Conservation (phyloP, 805 yeast species). For the Suhomyces prunicola region DNA sequence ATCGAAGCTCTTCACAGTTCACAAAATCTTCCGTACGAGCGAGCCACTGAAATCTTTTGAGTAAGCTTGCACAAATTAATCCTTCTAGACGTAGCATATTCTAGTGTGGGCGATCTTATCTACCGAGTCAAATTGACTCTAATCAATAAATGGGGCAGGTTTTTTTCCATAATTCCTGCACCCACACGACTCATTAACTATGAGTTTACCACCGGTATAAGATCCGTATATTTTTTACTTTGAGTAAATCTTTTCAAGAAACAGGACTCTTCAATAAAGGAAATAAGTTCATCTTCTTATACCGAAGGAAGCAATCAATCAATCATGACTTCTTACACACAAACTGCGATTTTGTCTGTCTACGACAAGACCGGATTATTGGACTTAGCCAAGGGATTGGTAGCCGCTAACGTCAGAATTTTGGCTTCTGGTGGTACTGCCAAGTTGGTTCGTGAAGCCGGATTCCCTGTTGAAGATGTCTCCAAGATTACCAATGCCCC, state of each 20-base stretch:
- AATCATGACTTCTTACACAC: conserved; percentile 41
- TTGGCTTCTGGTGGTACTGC: conserved; percentile 99
- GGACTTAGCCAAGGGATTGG: conserved; percentile 94
- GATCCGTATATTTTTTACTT: background rate
- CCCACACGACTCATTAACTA: background rate
- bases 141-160: background rate
- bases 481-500: conserved; percentile 96
- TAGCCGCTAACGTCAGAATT: conserved; percentile 82
- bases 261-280: background rate
- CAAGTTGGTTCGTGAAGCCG: conserved; percentile 89
- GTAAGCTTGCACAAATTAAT: background rate
- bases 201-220: background rate
- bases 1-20: background rate
- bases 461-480: conserved; percentile 96
- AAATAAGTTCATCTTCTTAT: background rate
- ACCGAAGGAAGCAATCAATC: background rate
- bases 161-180: background rate
- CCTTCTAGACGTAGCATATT: background rate
- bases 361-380: conserved; percentile 96
- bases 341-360: conserved; percentile 94
- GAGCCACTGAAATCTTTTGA: background rate
- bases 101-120: background rate
- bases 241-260: background rate
- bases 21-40: background rate
- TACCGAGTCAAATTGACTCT: conserved; percentile 6